Evolutionary conservation across 768 basidiomycete species (phyloP).

Genomic region (Porphyrellus cyaneotinctus): DNA sequence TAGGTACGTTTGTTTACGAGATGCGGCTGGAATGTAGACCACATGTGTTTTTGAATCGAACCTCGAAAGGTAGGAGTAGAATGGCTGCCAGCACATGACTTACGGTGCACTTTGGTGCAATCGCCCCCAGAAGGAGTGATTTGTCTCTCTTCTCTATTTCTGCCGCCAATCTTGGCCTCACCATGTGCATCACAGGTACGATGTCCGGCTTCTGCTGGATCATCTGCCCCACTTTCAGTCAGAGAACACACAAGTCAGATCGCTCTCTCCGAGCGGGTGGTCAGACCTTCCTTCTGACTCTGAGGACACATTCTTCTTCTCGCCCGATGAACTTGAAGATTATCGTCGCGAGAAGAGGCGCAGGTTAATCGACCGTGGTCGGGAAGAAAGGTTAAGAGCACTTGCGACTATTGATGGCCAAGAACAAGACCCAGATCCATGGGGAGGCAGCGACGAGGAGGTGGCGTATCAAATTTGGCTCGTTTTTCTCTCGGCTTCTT

Average conservation of each 20-base stretch:
- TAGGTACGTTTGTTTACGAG: conserved; percentile 57
- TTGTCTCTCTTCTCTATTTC: conserved; percentile 17
- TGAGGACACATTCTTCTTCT: conserved; percentile 83
- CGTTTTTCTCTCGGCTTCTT: background rate
- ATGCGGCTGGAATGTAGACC: conserved; percentile 5
- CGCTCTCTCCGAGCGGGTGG: conserved; percentile 64
- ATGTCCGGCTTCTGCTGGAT: conserved; percentile 72
- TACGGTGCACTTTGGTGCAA: background rate
- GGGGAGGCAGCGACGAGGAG: conserved; percentile 73
- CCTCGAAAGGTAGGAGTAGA: conserved; percentile 9
- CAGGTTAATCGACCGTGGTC: conserved; percentile 49
- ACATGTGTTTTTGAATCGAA: conserved; percentile 2
- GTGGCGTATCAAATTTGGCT: conserved; percentile 28
- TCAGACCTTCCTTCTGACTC: conserved; percentile 80
- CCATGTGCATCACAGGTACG: conserved; percentile 53
- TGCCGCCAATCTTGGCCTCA: conserved; percentile 17
- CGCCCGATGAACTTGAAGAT: conserved; percentile 61
- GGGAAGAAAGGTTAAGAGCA: conserved; percentile 65
- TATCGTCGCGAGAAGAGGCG: conserved; percentile 66
- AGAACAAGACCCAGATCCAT: conserved; percentile 42
- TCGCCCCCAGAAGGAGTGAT: conserved; percentile 3
- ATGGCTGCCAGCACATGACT: conserved; percentile 7
- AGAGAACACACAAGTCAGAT: conserved; percentile 4
- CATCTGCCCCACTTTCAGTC: conserved; percentile 30
- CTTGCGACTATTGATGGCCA: conserved; percentile 43